These are phyloP conservation scores for Apophysomyces ossiformis DNA, from an alignment of 371 early-diverging fungal genomes.

Conservation along the genomic window DNA sequence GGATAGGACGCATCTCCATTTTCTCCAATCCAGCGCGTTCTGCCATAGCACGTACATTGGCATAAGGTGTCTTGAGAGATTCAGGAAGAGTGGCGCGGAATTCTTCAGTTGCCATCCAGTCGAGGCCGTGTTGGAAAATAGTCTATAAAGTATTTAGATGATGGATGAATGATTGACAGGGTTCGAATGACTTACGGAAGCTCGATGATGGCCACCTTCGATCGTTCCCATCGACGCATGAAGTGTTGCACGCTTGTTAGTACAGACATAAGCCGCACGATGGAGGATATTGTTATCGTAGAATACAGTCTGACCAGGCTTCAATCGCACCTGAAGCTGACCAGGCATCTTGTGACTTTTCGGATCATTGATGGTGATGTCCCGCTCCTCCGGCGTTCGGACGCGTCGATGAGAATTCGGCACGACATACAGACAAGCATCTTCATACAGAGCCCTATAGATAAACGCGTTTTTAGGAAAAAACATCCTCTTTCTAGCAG, in stretches of 20 bases:
- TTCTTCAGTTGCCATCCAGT: slow-evolving; percentile 50
- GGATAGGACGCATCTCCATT: slow-evolving; percentile 40
- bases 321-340: slow-evolving; percentile 42
- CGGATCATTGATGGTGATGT: slow-evolving; percentile 55
- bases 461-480: not conserved
- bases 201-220: slow-evolving; percentile 57
- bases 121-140: slow-evolving; percentile 60
- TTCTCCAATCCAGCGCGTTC: slow-evolving; percentile 33
- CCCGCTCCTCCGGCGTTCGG: slow-evolving; percentile 49
- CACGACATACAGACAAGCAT: slow-evolving; percentile 54
- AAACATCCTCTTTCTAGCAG: too few species aligned
- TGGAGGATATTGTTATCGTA: slow-evolving; percentile 64
- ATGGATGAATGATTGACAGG: too few species aligned
- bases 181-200: slow-evolving; percentile 18
- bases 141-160: slow-evolving; percentile 6
- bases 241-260: slow-evolving; percentile 55
- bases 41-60: slow-evolving; percentile 49
- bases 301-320: slow-evolving; percentile 62
- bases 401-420: slow-evolving; percentile 56
- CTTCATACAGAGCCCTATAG: slow-evolving; percentile 56
- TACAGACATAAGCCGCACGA: slow-evolving; percentile 52
- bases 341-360: slow-evolving; percentile 55
- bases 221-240: slow-evolving; percentile 65
- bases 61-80: slow-evolving; percentile 42
- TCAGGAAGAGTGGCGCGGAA: slow-evolving; percentile 45